A percentile compares a stretch with the other conserved stretches of the same genome.
Evolutionary conservation across 2,329 filamentous ascomycete species (phyloP).

Genomic region (Aspergillus pseudonomiae): DNA sequence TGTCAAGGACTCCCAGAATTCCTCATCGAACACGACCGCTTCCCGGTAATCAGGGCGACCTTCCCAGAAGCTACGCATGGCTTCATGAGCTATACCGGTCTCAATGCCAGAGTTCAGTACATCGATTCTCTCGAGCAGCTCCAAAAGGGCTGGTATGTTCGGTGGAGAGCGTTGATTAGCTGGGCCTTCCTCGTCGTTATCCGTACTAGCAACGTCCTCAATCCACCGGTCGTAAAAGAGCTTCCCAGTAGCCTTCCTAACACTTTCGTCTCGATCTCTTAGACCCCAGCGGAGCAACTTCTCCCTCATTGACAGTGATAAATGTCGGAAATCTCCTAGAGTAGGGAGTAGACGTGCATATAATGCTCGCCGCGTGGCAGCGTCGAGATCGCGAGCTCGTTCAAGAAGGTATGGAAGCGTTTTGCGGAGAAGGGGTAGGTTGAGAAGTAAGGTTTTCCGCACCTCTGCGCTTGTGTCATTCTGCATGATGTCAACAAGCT

Average conservation of each 20-base stretch:
- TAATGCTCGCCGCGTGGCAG: slow-evolving; percentile 78
- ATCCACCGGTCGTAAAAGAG: slow-evolving; percentile 97
- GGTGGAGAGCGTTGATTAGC: slow-evolving; percentile 58
- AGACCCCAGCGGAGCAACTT: slow-evolving; percentile 94
- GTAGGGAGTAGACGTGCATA: slow-evolving; percentile 86
- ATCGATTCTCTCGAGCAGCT: slow-evolving; percentile 91
- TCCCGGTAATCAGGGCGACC: slow-evolving; percentile 68
- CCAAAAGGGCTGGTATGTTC: slow-evolving; percentile 80
- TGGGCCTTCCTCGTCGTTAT: slow-evolving; percentile 60
- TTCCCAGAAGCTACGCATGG: slow-evolving; percentile 96
- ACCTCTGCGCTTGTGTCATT: slow-evolving; percentile 96
- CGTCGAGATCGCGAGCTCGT: slow-evolving; percentile 84
- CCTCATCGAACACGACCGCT: slow-evolving; percentile 47
- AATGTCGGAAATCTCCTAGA: slow-evolving; percentile 88
- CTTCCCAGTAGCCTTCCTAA: slow-evolving; percentile 85
- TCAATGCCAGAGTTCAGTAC: slow-evolving; percentile 88
- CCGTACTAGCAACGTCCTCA: slow-evolving; percentile 81
- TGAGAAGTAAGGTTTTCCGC: slow-evolving; percentile 81
- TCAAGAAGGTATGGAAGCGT: slow-evolving; percentile 89
- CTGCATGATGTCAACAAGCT: slow-evolving; percentile 83
- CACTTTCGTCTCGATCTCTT: slow-evolving; percentile 89
- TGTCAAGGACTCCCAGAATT: slow-evolving; percentile 53
- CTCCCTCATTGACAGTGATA: slow-evolving; percentile 91
- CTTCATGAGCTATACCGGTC: slow-evolving; percentile 86
- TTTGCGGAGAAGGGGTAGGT: slow-evolving; percentile 80